A percentile compares a stretch with the other conserved stretches of the same genome.
These are phyloP conservation scores for Microbotryomycetes sp. DNA, from an alignment of 1,284 basidiomycete species.

Conservation along the genomic window DNA sequence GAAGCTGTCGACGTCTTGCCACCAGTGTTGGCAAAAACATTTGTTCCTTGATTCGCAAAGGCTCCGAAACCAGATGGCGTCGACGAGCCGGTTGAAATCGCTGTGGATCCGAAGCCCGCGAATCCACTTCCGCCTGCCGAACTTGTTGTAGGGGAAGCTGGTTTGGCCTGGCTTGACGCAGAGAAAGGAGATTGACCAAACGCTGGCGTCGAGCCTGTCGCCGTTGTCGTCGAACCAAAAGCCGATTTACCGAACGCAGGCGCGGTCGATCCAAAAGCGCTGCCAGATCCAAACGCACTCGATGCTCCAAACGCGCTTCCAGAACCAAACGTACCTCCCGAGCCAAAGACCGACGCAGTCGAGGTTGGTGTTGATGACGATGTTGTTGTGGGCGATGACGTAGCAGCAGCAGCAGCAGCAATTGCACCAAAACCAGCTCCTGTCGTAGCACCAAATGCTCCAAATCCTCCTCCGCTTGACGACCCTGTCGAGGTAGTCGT, in stretches of 20 bases:
- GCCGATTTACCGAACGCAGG: constrained; percentile 20
- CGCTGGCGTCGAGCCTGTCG: background rate
- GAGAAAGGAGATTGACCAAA: background rate
- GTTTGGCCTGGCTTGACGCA: background rate
- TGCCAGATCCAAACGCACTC: background rate
- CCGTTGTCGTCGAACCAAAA: constrained; percentile 7
- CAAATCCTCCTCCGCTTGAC: background rate
- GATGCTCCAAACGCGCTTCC: constrained; percentile 2
- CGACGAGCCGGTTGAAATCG: constrained; percentile 1
- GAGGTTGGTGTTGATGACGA: no score
- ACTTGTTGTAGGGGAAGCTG: background rate
- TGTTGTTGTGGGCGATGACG: no score
- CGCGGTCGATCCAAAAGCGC: constrained; percentile 6
- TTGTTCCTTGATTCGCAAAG: background rate
- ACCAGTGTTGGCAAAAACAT: background rate
- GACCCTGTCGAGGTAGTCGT: background rate
- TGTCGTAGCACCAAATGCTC: background rate
- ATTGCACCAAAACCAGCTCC: background rate
- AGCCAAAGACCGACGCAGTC: background rate
- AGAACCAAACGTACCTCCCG: constrained; percentile 13
- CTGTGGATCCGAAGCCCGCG: constrained; percentile 10
- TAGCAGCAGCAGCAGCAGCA: no score
- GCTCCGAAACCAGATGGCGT: constrained; percentile 2
- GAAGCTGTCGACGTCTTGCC: background rate
- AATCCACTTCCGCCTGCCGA: constrained; percentile 14